These are phyloP conservation scores for Aphanocladium album DNA, from an alignment of 2,329 filamentous ascomycete species.

Conservation along the genomic window DNA sequence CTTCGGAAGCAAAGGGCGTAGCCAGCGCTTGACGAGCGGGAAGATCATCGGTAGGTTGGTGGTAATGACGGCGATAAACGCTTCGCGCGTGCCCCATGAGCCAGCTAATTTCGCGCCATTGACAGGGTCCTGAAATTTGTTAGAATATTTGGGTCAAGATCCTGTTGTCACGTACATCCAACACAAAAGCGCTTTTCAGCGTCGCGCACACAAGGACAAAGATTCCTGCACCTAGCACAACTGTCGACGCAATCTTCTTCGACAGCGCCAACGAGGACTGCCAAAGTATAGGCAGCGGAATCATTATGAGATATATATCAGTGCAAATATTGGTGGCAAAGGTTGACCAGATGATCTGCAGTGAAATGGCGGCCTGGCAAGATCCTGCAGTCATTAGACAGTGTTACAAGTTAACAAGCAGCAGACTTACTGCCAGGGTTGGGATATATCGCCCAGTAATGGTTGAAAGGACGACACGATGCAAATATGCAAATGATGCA, in stretches of 20 bases:
- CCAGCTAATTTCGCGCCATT: slow-evolving; percentile 37
- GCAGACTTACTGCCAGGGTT: slow-evolving; percentile 46
- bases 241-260: slow-evolving; percentile 33
- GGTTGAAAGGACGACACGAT: slow-evolving; percentile 46
- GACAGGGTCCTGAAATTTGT: slow-evolving; percentile 29
- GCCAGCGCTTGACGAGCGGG: slow-evolving; percentile 37
- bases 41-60: slow-evolving; percentile 43
- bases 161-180: slow-evolving; percentile 24
- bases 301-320: slow-evolving; percentile 54
- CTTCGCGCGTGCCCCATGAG: slow-evolving; percentile 39
- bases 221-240: slow-evolving; percentile 34
- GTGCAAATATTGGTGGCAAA: slow-evolving; percentile 49
- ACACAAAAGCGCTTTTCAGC: slow-evolving; percentile 32
- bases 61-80: slow-evolving; percentile 39
- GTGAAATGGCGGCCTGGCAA: slow-evolving; percentile 47
- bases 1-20: slow-evolving; percentile 26
- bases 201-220: slow-evolving; percentile 35
- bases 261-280: slow-evolving; percentile 28
- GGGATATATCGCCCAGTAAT: slow-evolving; percentile 56
- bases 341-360: slow-evolving; percentile 46
- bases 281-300: slow-evolving; percentile 50
- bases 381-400: slow-evolving; percentile 26
- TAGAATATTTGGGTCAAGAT: not conserved
- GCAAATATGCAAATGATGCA: slow-evolving; percentile 46
- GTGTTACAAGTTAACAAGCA: not conserved